Base-by-base conservation (phyloP, 495 filamentous ascomycete species). In the Articulospora tetracladia region DNA sequence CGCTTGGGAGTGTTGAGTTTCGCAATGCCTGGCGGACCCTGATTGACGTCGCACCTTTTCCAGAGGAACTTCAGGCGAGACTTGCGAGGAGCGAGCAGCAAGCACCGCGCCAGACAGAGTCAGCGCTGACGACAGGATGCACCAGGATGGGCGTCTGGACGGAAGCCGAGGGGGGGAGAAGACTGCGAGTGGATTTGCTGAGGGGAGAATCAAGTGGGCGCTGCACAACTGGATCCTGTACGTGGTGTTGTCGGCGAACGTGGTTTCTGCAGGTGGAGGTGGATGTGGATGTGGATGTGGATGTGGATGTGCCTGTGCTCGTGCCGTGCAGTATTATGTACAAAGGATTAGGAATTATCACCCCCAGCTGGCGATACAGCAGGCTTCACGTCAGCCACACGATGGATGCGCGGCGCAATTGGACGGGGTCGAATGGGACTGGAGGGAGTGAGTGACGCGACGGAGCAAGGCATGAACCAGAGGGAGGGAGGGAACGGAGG, bases 21-120 rank as follows among this genome's bases (percentile, higher is more conserved):
- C 60, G 53, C 48, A 65, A 60, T 58, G 49, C 52, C 58, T 60
- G 58, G 58, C 36, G 34, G 47, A 64, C 61, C 58, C 58, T 57
- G 58, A 52, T 58, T 58, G 51, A 56, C 46, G 66, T 68, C 66
- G 66, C 66, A 68, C 66, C 62, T 68, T 68, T 53, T n/a, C 20
- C 10, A 52, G 30, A 34, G 57, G 61, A 56, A 26, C 55, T 65
- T 57, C 57, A 65, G 66, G 62, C 66, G 59, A 68, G 32, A 52
- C 39, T 62, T 56, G 62, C 61, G 61, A 50, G 55, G 57, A 53
- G 32, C 48, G 57, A 57, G 58, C 61, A 44, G 25, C 20, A 19
- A 19, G 44, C 39, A 44, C 30, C 30, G 15, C 30, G 30, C 30
- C 30, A 15, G 24, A 23, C 15, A 32, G 7, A 20, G 39, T 48